A percentile compares a stretch with the other conserved stretches of the same genome.
phyloP scores from a whole-genome alignment of 805 yeast genomes.

The Cyberlindnera suaveolens region DNA sequence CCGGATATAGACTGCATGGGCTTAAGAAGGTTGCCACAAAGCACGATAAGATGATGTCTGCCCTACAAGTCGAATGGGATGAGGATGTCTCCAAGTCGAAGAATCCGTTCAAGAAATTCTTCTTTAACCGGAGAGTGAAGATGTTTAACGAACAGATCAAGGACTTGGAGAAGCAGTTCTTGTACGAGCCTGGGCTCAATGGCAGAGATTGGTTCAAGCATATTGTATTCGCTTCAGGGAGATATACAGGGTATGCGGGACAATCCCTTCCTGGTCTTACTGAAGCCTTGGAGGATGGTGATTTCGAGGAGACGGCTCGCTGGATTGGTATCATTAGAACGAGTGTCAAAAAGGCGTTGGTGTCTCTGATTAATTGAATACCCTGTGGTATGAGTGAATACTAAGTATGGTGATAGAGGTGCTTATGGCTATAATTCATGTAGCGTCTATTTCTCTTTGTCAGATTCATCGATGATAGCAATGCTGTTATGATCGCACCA shows the following conservation, averaged over 20 bases:
- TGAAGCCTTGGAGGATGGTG: slow-evolving; percentile 46
- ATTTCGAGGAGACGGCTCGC: slow-evolving; percentile 26
- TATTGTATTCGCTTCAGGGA: slow-evolving; percentile 45
- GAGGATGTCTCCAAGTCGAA: slow-evolving; percentile 21
- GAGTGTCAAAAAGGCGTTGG: slow-evolving; percentile 7
- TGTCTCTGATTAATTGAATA: slow-evolving; percentile 1
- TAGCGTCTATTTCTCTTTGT: neutral
- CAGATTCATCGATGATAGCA: slow-evolving; percentile 13
- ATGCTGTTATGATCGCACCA: slow-evolving; percentile 25
- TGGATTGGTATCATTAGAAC: slow-evolving; percentile 23
- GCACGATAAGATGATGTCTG: slow-evolving; percentile 22
- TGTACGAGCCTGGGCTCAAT: slow-evolving; percentile 39
- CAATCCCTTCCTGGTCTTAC: slow-evolving; percentile 46
- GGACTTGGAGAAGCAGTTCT: slow-evolving; percentile 38
- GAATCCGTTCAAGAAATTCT: slow-evolving; percentile 27
- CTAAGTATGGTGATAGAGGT: too few species aligned
- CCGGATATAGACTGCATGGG: slow-evolving; percentile 22
- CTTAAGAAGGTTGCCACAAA: slow-evolving; percentile 19
- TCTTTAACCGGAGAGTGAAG: slow-evolving; percentile 22
- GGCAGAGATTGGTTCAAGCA: slow-evolving; percentile 51
- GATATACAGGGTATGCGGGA: slow-evolving; percentile 52
- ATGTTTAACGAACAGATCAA: slow-evolving; percentile 31
- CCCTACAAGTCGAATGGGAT: slow-evolving; percentile 25
- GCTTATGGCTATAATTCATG: too few species aligned
- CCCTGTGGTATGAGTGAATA: too few species aligned